A percentile compares a stretch with the other conserved stretches of the same genome.
Conservation (phyloP, 257 asterid species). For the Jacaranda mimosifolia region DNA sequence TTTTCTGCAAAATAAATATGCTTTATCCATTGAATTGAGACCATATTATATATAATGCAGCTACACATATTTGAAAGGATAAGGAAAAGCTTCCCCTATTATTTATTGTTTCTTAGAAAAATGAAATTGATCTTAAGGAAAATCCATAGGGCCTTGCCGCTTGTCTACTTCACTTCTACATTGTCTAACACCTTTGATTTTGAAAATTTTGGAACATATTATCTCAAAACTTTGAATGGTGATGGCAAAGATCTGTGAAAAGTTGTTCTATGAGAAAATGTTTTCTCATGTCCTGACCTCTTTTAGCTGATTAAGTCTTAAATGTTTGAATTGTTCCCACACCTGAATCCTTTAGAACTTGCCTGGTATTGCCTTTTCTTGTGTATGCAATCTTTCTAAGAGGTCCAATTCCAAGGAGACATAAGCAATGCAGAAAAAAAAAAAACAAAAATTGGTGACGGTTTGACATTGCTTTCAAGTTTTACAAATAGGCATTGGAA, state of each 20-base stretch:
- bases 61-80: background rate
- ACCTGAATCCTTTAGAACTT: background rate
- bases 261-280: background rate
- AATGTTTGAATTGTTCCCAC: background rate
- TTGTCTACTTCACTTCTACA: background rate
- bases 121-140: background rate
- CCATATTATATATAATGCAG: background rate
- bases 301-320: constrained; percentile 1
- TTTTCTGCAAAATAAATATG: background rate
- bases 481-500: background rate
- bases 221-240: background rate
- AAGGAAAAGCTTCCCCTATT: background rate
- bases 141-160: background rate
- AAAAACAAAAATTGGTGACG: background rate
- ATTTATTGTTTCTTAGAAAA: background rate
- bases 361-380: background rate
- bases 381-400: background rate
- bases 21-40: too few species aligned
- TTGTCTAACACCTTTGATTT: background rate
- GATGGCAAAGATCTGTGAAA: background rate
- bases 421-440: background rate
- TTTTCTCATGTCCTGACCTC: background rate
- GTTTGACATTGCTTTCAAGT: background rate
- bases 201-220: background rate
- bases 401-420: background rate